Conservation (phyloP, 108 stramenopile species). For the Cyclotella kingstonii region DNA sequence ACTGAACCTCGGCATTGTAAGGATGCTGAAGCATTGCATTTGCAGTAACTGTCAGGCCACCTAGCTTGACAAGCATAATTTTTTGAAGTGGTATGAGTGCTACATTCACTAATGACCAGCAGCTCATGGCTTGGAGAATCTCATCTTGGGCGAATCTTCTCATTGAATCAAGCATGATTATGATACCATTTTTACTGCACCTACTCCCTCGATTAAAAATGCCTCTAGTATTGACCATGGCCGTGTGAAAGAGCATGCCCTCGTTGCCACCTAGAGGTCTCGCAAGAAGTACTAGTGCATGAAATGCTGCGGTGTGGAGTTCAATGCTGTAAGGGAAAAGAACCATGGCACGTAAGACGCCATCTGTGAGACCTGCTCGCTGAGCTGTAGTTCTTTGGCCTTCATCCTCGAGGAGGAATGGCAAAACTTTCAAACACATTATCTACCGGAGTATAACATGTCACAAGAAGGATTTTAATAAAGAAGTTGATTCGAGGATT, state of each 20-base stretch:
- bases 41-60: conserved; percentile 74
- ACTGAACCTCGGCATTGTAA: conserved; percentile 85
- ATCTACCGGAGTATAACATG: conserved; percentile 29
- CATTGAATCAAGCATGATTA: conserved; percentile 90
- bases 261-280: conserved; percentile 90
- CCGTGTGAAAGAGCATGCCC: conserved; percentile 86
- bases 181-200: conserved; percentile 72
- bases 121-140: conserved; percentile 90
- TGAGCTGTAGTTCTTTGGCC: conserved; percentile 72
- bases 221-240: conserved; percentile 70
- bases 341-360: conserved; percentile 85
- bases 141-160: conserved; percentile 65
- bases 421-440: conserved; percentile 78
- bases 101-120: conserved; percentile 93
- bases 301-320: conserved; percentile 83
- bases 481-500: not conserved
- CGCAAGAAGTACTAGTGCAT: conserved; percentile 88
- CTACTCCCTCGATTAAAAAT: conserved; percentile 52
- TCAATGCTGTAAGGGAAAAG: conserved; percentile 71
- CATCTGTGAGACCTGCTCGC: conserved; percentile 72
- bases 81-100: conserved; percentile 87
- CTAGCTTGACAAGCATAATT: conserved; percentile 67
- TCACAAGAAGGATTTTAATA: not conserved
- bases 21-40: conserved; percentile 89
- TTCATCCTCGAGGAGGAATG: conserved; percentile 75